Base-by-base conservation (phyloP, 441 rosid genomes). In the Jatropha podagrica region DNA sequence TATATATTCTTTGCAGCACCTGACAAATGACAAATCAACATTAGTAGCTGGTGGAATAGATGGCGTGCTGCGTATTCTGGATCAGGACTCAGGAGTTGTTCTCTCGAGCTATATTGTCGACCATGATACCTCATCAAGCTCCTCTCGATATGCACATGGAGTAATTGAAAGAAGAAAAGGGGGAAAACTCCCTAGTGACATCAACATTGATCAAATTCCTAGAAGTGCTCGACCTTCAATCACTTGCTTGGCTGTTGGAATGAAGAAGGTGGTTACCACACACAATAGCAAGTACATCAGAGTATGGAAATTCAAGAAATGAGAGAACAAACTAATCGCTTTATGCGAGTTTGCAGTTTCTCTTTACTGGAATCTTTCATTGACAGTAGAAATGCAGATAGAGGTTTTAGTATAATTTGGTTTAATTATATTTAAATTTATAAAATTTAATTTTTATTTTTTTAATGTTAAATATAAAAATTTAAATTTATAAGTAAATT, bases 21-120 rank as follows among this genome's bases (percentile, higher is more conserved):
- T 88, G 71, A 81, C 67, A 23, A 80, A 78, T 3, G 97, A 94
- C 74, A 75, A 73, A 11, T 88, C 95, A 0, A 82, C 83, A 6
- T 71, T 94, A 51, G 86, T 82, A 12, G 91, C 81, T 60, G 97
- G 98, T 52, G 98, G 98, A 77, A 91, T 94, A 70, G 98, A 94
- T 27, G 95, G 97, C 18, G 87, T 89, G 59, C 75, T 94, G 56
- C 95, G 94, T 44, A 74, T 92, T 69, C 68, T 91, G 67, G 87
- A 90, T 81, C 97, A 92, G 86, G 83, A 75, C 78, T 85, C 86
- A 0, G 97, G 98, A 1, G 86, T 82, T 65, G 84, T 89, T 58
- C 61, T 90, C 27, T 80, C 91, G 23, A 83, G 91, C 70, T 88
- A 82, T 68, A 61, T 89, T 14, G 79, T 84, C 84, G 94, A 81